Base-by-base conservation (phyloP, 2,329 filamentous ascomycete species). In the Xylariaceae sp. region DNA sequence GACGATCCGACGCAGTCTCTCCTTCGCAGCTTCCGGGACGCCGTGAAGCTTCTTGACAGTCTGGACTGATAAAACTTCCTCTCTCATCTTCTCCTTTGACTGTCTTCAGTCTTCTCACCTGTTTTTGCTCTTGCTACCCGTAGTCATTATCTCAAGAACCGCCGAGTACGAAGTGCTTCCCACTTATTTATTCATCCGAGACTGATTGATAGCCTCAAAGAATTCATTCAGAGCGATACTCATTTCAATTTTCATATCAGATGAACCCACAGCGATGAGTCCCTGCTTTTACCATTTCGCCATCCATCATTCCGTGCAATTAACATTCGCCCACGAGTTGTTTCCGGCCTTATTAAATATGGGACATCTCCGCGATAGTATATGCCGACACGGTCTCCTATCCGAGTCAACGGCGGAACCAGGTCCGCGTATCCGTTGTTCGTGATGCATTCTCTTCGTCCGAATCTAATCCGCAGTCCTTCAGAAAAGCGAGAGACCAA, bases 281-380 rank as follows among this genome's bases (percentile, higher is more conserved):
- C 49, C 37, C 53, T 53, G 30, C 23, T 34, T 15, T 18, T 42
- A 59, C 11, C 56, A 56, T 63, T 30, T 63, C 49, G 5, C 56
- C 54, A 3, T 59, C 56, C 59, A 62, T 59, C 56, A 63, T 59
- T 5, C 56, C 62, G 52, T 59, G 57, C 51, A 62, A 44, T 37
- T 60, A 62, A 42, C 59, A 61, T n/a, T 60, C 59, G n/a, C 62
- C 62, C 6, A 62, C 57, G 45, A 62, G 54, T 37, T 17, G 50
- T 42, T 44, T 55, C 53, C 1, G 49, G 23, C 37, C 62, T 53
- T 11, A 60, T 45, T n/a, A 58, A 50, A 18, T 44, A 59, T 15
- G 58, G 58, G 5, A 49, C 53, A 53, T 56, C 58, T 55, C 56
- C 58, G 42, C 59, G 39, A 39, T 55, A 51, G 1, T 59, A 55